Evolutionary conservation across 352 stramenopile genomes (phyloP).

Genomic region (Elongisporangium prolatum): DNA sequence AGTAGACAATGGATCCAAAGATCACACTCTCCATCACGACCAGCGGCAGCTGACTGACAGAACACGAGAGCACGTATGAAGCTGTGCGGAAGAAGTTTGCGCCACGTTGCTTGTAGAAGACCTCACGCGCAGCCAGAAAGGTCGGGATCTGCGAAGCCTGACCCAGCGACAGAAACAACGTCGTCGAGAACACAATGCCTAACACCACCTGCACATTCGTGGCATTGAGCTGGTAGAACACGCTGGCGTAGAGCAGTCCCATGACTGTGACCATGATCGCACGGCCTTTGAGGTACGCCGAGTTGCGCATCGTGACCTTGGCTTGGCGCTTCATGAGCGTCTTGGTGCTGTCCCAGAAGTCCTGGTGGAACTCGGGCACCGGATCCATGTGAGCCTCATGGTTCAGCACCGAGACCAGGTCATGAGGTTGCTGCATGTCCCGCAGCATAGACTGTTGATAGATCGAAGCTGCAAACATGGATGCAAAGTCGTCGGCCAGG

Average conservation of each 20-base stretch:
- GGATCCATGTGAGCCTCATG: constrained; percentile 75
- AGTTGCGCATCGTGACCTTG: constrained; percentile 36
- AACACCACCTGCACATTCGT: constrained; percentile 45
- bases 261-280: constrained; percentile 31
- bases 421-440: not conserved
- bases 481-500: constrained; percentile 6
- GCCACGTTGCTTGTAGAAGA: constrained; percentile 80
- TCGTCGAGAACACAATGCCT: constrained; percentile 75
- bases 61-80: constrained; percentile 50
- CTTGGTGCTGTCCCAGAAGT: constrained; percentile 18
- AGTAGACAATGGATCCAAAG: constrained; percentile 81
- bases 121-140: constrained; percentile 48
- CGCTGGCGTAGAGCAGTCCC: constrained; percentile 26
- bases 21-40: constrained; percentile 45
- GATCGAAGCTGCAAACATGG: constrained; percentile 4
- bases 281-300: constrained; percentile 21
- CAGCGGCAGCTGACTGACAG: constrained; percentile 27
- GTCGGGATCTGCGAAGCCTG: constrained; percentile 68
- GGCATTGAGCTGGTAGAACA: constrained; percentile 35
- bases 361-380: constrained; percentile 30
- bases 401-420: constrained; percentile 12
- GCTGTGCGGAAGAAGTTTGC: constrained; percentile 74
- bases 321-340: constrained; percentile 34
- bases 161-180: constrained; percentile 71
- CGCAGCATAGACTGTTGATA: constrained; percentile 3